phyloP scores from a whole-genome alignment of 441 rosid genomes.

The Biscutella laevigata region DNA sequence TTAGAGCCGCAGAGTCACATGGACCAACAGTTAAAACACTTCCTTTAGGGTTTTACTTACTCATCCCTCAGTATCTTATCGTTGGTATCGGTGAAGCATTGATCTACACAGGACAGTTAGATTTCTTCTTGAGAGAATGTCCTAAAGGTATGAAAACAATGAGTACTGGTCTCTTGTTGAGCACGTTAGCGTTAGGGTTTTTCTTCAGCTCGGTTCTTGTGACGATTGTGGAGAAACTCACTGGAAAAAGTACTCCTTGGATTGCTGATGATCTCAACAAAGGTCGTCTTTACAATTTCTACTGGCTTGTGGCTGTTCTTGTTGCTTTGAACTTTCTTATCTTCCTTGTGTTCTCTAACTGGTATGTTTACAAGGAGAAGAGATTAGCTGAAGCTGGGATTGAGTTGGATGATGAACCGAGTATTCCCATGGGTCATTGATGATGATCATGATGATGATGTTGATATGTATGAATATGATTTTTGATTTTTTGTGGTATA shows the following conservation, averaged over 20 bases:
- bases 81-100: constrained; percentile 85
- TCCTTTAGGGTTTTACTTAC: constrained; percentile 65
- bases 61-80: constrained; percentile 66
- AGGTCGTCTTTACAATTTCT: constrained; percentile 69
- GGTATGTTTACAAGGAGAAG: constrained; percentile 86
- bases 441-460: constrained; percentile 16
- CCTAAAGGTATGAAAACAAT: constrained; percentile 94
- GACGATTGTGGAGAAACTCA: constrained; percentile 54
- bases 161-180: constrained; percentile 80
- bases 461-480: constrained; percentile 15
- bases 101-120: constrained; percentile 72
- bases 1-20: constrained; percentile 31
- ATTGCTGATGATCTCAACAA: constrained; percentile 65
- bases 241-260: constrained; percentile 47
- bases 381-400: constrained; percentile 60
- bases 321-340: constrained; percentile 46
- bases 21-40: constrained; percentile 34
- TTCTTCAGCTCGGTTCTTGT: constrained; percentile 70
- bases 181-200: constrained; percentile 77
- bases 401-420: constrained; percentile 54
- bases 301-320: constrained; percentile 64
- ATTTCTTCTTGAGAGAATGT: constrained; percentile 81
- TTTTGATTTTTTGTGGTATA: constrained; percentile 25
- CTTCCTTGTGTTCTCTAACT: constrained; percentile 46
- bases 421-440: constrained; percentile 35